These are phyloP conservation scores for Aspergillus neoniger DNA, from an alignment of 2,329 filamentous ascomycete species.

Conservation along the genomic window DNA sequence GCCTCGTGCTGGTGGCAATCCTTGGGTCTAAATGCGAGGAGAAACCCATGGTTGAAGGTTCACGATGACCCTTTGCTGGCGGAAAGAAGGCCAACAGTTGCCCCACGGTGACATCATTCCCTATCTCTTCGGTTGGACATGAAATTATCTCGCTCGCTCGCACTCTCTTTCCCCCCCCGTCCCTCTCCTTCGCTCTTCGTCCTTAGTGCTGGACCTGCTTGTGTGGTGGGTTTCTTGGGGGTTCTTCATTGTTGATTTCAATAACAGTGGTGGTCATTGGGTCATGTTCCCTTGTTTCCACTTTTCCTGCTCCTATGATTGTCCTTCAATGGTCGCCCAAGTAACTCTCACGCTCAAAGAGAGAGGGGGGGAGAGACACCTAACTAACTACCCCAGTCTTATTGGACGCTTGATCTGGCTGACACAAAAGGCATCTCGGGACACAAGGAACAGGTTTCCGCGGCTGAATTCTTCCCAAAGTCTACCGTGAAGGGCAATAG, in stretches of 20 bases:
- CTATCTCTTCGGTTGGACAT: background rate
- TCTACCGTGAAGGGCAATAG: background rate
- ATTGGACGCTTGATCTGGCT: background rate
- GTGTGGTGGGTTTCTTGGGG: background rate
- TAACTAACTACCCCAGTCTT: background rate
- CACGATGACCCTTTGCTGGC: background rate
- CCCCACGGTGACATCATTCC: constrained; percentile 10
- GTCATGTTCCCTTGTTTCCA: too few relatives aligned
- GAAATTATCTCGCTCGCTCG: background rate
- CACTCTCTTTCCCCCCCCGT: background rate
- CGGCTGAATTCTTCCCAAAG: background rate
- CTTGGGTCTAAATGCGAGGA: constrained; percentile 1
- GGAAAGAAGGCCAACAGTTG: background rate
- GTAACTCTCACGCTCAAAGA: too few relatives aligned
- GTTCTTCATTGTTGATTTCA: too few relatives aligned
- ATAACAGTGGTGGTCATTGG: too few relatives aligned
- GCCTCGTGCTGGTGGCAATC: constrained; percentile 3
- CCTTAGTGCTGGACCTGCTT: background rate
- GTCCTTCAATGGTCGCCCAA: too few relatives aligned
- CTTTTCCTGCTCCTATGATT: too few relatives aligned
- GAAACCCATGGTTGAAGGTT: constrained; percentile 9
- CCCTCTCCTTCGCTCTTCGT: background rate
- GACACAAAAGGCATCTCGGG: background rate
- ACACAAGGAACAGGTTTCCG: background rate
- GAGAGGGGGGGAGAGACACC: too few relatives aligned